Percentiles rank a stretch among this genome's conserved stretches.
Evolutionary conservation across 257 asterid genomes (phyloP).

Genomic region (Datura wrightii): DNA sequence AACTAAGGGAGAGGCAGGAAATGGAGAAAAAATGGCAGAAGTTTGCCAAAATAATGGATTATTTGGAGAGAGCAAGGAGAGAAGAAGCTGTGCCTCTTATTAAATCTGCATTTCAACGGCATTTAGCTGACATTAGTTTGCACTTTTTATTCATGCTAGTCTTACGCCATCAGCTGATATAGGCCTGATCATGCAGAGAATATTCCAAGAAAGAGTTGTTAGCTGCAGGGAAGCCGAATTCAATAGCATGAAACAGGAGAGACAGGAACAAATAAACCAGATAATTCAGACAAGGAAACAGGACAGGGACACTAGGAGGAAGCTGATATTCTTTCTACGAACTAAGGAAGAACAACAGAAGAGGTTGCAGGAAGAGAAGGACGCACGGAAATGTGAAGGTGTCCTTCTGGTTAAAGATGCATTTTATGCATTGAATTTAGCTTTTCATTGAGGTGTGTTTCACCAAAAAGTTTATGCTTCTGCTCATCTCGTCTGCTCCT

Average conservation of each 20-base stretch:
- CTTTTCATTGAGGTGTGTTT: constrained; percentile 12
- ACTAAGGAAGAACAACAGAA: constrained; percentile 70
- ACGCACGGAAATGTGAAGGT: constrained; percentile 83
- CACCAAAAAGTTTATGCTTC: constrained; percentile 15
- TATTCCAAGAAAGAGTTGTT: constrained; percentile 49
- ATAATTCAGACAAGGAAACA: constrained; percentile 58
- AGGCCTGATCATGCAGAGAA: constrained; percentile 41
- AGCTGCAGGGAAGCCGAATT: constrained; percentile 52
- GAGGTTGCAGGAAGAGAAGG: constrained; percentile 83
- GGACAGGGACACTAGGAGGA: constrained; percentile 74
- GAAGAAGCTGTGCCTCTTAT: constrained; percentile 47
- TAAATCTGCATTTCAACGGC: constrained; percentile 45
- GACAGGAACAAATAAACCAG: constrained; percentile 53
- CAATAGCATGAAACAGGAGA: constrained; percentile 52
- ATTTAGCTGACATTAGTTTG: constrained; percentile 27
- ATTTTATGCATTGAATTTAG: neutral
- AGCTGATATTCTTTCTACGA: constrained; percentile 62
- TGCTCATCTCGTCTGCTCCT: neutral
- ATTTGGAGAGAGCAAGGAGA: constrained; percentile 53
- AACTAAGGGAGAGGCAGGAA: constrained; percentile 79
- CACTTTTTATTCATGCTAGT: neutral
- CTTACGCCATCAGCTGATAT: neutral
- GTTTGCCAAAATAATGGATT: constrained; percentile 46
- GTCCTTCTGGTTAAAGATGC: constrained; percentile 26
- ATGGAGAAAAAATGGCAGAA: constrained; percentile 75